Conservation (phyloP, 805 yeast species). For the Sporopachydermia lactativora region DNA sequence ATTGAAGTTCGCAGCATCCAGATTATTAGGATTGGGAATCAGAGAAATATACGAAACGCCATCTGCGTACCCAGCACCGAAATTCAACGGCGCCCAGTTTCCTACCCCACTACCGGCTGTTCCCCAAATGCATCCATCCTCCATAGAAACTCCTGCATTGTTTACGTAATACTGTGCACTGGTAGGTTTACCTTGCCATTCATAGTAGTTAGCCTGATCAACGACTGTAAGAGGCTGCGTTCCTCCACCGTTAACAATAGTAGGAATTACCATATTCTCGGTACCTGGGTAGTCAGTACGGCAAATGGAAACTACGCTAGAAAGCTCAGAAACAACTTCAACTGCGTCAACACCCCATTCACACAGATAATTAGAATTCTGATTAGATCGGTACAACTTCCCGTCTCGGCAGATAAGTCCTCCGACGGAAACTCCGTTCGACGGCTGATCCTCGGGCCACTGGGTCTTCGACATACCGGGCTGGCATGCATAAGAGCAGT, state of each 20-base stretch:
- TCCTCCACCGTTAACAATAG: slow-evolving; percentile 42
- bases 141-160: slow-evolving; percentile 57
- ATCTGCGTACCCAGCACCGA: slow-evolving; percentile 59
- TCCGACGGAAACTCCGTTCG: slow-evolving; percentile 84
- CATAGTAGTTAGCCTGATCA: slow-evolving; percentile 41
- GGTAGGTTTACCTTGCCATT: slow-evolving; percentile 45
- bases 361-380: slow-evolving; percentile 39
- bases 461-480: slow-evolving; percentile 98
- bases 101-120: slow-evolving; percentile 42
- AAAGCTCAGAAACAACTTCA: slow-evolving; percentile 34
- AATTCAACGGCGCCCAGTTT: slow-evolving; percentile 69
- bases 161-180: slow-evolving; percentile 67
- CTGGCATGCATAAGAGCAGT: slow-evolving; percentile 97
- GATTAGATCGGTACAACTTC: slow-evolving; percentile 45
- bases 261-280: slow-evolving; percentile 67
- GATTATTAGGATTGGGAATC: slow-evolving; percentile 70
- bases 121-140: slow-evolving; percentile 68
- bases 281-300: slow-evolving; percentile 77
- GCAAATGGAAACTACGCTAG: slow-evolving; percentile 46
- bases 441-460: slow-evolving; percentile 86
- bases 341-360: slow-evolving; percentile 50
- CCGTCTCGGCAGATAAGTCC: slow-evolving; percentile 75
- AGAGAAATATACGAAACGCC: slow-evolving; percentile 54
- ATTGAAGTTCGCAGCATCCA: slow-evolving; percentile 26
- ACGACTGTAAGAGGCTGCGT: slow-evolving; percentile 43